Conservation (phyloP, 2,329 filamentous ascomycete species). For the Colletotrichum endophyticum region DNA sequence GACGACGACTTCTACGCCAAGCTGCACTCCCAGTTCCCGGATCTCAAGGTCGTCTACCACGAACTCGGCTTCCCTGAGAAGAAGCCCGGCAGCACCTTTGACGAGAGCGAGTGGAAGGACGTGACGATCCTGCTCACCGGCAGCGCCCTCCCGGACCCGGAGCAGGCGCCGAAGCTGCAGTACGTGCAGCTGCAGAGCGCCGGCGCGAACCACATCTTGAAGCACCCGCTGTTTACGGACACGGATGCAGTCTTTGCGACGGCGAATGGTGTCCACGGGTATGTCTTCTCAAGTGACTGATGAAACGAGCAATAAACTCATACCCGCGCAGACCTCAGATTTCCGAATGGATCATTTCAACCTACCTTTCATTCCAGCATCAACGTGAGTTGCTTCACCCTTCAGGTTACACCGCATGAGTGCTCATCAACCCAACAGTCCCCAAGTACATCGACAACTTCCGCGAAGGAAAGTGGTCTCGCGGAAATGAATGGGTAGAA, state of each 20-base stretch:
- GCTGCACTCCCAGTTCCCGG: slow-evolving; percentile 46
- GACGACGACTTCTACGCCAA: slow-evolving; percentile 37
- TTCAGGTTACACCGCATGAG: background rate
- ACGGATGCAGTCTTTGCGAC: slow-evolving; percentile 57
- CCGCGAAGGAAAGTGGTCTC: slow-evolving; percentile 47
- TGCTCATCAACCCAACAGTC: slow-evolving; percentile 34
- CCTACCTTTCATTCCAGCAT: slow-evolving; percentile 55
- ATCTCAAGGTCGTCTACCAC: slow-evolving; percentile 42
- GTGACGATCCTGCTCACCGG: slow-evolving; percentile 55
- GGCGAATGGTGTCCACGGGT: slow-evolving; percentile 65
- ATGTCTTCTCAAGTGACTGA: slow-evolving; percentile 19
- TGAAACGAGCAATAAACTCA: background rate
- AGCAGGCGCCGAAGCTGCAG: slow-evolving; percentile 51
- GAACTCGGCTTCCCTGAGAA: slow-evolving; percentile 32
- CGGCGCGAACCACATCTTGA: slow-evolving; percentile 54
- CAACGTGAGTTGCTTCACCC: slow-evolving; percentile 38
- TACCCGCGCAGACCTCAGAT: slow-evolving; percentile 52
- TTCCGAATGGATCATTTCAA: slow-evolving; percentile 60
- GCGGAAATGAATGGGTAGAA: slow-evolving; percentile 32
- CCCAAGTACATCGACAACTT: slow-evolving; percentile 50
- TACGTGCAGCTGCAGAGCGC: slow-evolving; percentile 61
- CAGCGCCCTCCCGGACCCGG: slow-evolving; percentile 43
- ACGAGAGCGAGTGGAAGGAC: slow-evolving; percentile 47
- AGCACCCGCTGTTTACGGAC: slow-evolving; percentile 52
- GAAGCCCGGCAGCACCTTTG: slow-evolving; percentile 25